Percentiles rank a stretch among this genome's conserved stretches.
Evolutionary conservation across 2,329 filamentous ascomycete species (phyloP).

Genomic region (Sporothrix luriei): DNA sequence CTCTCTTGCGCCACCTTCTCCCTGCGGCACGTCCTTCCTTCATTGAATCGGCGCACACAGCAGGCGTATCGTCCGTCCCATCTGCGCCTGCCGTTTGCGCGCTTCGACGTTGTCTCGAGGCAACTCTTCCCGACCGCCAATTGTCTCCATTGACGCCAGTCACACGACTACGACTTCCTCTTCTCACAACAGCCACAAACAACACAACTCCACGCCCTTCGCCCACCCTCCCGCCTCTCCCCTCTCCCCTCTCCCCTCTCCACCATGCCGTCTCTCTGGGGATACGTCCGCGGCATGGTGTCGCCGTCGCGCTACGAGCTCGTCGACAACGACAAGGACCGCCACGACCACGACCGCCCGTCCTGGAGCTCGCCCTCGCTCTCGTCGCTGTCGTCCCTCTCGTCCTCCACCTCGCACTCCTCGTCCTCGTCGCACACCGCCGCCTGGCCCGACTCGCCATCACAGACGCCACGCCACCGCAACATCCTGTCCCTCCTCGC

Average conservation of each 20-base stretch:
- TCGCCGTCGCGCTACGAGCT: conserved; percentile 5
- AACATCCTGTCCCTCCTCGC: conserved; percentile 1
- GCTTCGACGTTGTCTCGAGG: neutral
- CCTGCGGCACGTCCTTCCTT: conserved; percentile 4
- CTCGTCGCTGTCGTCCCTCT: conserved; percentile 3
- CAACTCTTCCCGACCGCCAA: neutral
- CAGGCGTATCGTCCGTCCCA: neutral
- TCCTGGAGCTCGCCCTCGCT: conserved; percentile 16
- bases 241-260: no score
- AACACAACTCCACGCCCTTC: no score
- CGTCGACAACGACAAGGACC: conserved; percentile 1
- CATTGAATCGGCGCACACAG: neutral
- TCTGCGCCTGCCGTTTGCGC: conserved; percentile 1
- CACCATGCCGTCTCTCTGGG: conserved; percentile 19
- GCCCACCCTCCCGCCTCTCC: no score
- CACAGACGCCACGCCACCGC: conserved; percentile 13
- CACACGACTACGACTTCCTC: neutral
- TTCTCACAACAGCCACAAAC: neutral
- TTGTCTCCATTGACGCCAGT: neutral
- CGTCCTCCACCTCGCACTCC: conserved; percentile 8
- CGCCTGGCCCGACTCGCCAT: conserved; percentile 24
- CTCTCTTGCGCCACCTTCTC: neutral
- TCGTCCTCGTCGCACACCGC: conserved; percentile 17
- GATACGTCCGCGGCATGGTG: conserved; percentile 14
- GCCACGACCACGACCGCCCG: conserved; percentile 1